Evolutionary conservation across 495 filamentous ascomycete genomes (phyloP).

Genomic region (Penicillium turbatum): DNA sequence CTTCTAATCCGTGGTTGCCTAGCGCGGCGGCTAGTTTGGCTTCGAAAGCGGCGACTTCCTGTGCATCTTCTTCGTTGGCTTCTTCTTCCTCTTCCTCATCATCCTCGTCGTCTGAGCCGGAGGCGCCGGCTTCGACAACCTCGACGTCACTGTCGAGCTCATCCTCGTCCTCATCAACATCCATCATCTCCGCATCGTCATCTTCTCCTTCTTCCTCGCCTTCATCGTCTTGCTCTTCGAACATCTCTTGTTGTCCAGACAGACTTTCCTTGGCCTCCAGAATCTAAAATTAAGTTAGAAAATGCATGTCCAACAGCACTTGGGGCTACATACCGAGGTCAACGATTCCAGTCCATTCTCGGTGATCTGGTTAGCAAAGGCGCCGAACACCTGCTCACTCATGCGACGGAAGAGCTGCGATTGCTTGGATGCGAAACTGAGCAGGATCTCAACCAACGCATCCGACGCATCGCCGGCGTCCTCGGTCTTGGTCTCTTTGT

Average conservation of each 20-base stretch:
- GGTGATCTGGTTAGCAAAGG: slow-evolving; percentile 68
- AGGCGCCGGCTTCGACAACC: slow-evolving; percentile 25
- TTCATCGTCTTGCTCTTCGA: slow-evolving; percentile 69
- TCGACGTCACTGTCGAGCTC: slow-evolving; percentile 35
- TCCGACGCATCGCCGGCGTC: slow-evolving; percentile 61
- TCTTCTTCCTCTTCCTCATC: slow-evolving; percentile 46
- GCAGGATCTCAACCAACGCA: slow-evolving; percentile 77
- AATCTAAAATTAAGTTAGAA: slow-evolving; percentile 40
- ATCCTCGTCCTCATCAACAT: slow-evolving; percentile 35
- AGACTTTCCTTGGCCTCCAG: slow-evolving; percentile 75
- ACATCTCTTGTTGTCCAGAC: slow-evolving; percentile 79
- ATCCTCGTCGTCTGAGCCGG: slow-evolving; percentile 25
- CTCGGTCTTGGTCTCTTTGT: slow-evolving; percentile 42
- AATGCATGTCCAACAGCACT: not conserved
- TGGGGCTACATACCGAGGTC: slow-evolving; percentile 42
- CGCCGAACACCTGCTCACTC: slow-evolving; percentile 79
- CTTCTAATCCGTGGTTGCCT: slow-evolving; percentile 57
- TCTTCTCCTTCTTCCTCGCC: slow-evolving; percentile 41
- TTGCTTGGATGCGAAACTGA: slow-evolving; percentile 82
- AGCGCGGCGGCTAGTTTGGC: slow-evolving; percentile 73
- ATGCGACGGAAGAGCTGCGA: slow-evolving; percentile 82
- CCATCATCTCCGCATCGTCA: slow-evolving; percentile 33
- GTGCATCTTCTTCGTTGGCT: slow-evolving; percentile 41
- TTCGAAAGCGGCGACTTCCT: slow-evolving; percentile 63
- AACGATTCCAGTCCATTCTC: slow-evolving; percentile 69